These are phyloP conservation scores for Vaccinium darrowii DNA, from an alignment of 148 eudicot genomes.

Conservation along the genomic window DNA sequence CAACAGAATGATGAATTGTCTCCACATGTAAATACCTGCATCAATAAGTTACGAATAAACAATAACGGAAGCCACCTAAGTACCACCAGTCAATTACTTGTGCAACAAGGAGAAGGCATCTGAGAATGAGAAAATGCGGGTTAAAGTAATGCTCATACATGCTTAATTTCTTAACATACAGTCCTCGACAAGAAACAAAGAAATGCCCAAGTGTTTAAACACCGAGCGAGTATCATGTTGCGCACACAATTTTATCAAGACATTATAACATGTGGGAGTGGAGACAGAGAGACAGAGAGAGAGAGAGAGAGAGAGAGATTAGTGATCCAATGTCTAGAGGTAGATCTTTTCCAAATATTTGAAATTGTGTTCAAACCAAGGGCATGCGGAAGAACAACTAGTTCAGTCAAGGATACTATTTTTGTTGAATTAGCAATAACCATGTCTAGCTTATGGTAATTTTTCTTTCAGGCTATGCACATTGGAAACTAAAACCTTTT, in stretches of 20 bases:
- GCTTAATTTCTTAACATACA: neutral
- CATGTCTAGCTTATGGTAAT: neutral
- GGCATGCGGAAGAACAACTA: neutral
- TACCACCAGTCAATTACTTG: too few species aligned
- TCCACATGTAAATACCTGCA: constrained; percentile 94
- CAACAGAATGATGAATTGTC: constrained; percentile 92
- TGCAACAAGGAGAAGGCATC: constrained; percentile 1
- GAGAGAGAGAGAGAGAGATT: neutral
- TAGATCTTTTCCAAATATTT: neutral
- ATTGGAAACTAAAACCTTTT: neutral
- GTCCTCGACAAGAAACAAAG: neutral
- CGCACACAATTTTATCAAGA: neutral
- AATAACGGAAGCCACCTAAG: neutral
- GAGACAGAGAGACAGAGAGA: neutral
- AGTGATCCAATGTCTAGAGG: neutral
- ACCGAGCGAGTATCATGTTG: neutral
- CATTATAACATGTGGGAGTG: neutral
- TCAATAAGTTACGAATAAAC: neutral
- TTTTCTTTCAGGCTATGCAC: neutral
- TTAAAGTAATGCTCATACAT: neutral
- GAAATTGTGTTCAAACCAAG: neutral
- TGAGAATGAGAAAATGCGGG: neutral
- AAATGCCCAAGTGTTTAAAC: neutral
- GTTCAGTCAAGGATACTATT: neutral
- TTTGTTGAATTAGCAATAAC: neutral